These are phyloP conservation scores for Trichophyton benhamiae DNA, from an alignment of 2,329 filamentous ascomycete genomes.

Conservation along the genomic window DNA sequence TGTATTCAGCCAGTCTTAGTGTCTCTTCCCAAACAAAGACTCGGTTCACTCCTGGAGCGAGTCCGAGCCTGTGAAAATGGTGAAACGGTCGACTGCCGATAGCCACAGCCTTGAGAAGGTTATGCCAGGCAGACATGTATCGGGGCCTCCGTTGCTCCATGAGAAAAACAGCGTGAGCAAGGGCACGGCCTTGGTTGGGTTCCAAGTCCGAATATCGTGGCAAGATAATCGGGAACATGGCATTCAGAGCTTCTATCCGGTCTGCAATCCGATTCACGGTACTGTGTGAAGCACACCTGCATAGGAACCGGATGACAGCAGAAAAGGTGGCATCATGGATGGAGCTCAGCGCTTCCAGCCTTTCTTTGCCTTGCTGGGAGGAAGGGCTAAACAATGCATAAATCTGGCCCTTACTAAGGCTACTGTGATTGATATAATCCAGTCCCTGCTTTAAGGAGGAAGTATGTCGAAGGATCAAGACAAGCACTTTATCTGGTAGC, in stretches of 20 bases:
- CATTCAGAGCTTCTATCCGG: constrained; percentile 10
- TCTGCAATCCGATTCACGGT: constrained; percentile 12
- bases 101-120: constrained; percentile 23
- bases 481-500: constrained; percentile 34
- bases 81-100: not conserved
- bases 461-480: constrained; percentile 39
- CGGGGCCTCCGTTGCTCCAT: constrained; percentile 20
- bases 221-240: constrained; percentile 10
- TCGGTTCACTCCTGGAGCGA: constrained; percentile 14
- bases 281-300: constrained; percentile 12
- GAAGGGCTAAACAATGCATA: constrained; percentile 4
- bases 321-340: constrained; percentile 30
- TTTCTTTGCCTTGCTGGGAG: not conserved
- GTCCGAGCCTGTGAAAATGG: constrained; percentile 12
- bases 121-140: constrained; percentile 26
- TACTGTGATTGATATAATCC: constrained; percentile 30
- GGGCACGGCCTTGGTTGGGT: not conserved
- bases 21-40: constrained; percentile 30
- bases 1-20: constrained; percentile 23
- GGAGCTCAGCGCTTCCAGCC: constrained; percentile 16
- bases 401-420: constrained; percentile 22
- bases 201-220: not conserved
- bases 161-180: constrained; percentile 27
- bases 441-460: constrained; percentile 30
- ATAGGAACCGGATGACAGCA: constrained; percentile 35